Conservation (phyloP, 2,329 filamentous ascomycete genomes). For the Bipolaris sorokiniana region DNA sequence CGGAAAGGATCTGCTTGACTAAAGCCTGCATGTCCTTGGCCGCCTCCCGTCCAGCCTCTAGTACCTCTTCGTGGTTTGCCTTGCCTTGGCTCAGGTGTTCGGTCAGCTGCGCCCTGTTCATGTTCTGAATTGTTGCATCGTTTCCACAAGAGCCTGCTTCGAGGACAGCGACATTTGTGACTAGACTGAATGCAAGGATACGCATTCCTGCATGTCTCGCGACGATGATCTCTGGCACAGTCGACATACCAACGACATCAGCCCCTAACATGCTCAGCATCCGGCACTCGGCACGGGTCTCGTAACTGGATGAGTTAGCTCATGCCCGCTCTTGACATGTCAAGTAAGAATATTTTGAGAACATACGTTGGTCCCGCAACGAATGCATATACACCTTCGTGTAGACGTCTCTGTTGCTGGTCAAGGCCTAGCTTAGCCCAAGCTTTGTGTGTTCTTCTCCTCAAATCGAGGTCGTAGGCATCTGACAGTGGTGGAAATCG, state of each 20-base stretch:
- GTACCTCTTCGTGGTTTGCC: conserved; percentile 69
- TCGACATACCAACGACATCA: conserved; percentile 75
- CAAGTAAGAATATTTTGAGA: background rate
- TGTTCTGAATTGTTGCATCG: conserved; percentile 59
- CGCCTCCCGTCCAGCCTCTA: conserved; percentile 65
- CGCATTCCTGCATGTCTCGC: conserved; percentile 68
- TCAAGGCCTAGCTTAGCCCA: conserved; percentile 60
- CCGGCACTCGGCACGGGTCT: conserved; percentile 69
- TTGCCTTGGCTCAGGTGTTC: conserved; percentile 63
- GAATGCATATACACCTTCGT: conserved; percentile 71
- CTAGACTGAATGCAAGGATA: conserved; percentile 68
- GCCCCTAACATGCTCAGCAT: conserved; percentile 66
- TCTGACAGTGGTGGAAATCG: conserved; percentile 70
- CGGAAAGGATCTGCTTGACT: conserved; percentile 54
- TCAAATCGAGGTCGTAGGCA: conserved; percentile 68
- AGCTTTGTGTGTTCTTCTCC: conserved; percentile 62
- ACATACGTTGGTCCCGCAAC: conserved; percentile 66
- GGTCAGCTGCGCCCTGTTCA: conserved; percentile 59
- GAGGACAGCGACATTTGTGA: conserved; percentile 69
- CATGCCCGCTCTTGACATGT: background rate
- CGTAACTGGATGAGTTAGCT: conserved; percentile 55
- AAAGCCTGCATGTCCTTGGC: conserved; percentile 67
- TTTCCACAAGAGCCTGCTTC: conserved; percentile 65
- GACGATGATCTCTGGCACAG: conserved; percentile 71
- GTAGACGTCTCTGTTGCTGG: conserved; percentile 58